Evolutionary conservation across 148 eudicot genomes (phyloP).

Genomic region (Rheum nobile): DNA sequence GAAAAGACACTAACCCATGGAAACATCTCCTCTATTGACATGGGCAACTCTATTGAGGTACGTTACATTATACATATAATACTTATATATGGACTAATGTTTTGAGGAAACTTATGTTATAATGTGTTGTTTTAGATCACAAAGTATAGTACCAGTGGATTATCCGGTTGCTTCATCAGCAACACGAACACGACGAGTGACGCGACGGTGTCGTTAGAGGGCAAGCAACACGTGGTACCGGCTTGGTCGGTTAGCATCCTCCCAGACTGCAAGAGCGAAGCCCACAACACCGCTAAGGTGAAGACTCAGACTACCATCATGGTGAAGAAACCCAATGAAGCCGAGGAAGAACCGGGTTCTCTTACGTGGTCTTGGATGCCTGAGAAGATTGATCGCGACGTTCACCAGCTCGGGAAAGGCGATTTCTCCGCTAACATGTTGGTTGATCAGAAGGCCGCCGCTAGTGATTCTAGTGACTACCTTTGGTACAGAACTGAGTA

Average conservation of each 20-base stretch:
- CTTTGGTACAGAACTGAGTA: constrained; percentile 64
- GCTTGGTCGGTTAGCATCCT: constrained; percentile 86
- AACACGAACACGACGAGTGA: constrained; percentile 8
- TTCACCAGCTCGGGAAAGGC: constrained; percentile 7
- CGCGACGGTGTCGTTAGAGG: constrained; percentile 36
- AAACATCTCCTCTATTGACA: not conserved
- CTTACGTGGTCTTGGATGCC: constrained; percentile 23
- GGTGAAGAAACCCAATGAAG: constrained; percentile 30
- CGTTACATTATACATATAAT: not conserved
- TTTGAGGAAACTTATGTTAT: not conserved
- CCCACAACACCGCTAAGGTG: constrained; percentile 69
- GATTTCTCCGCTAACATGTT: constrained; percentile 25
- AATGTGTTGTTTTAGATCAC: constrained; percentile 11
- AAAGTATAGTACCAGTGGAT: not conserved
- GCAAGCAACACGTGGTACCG: constrained; percentile 36
- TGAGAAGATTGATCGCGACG: constrained; percentile 21
- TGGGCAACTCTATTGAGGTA: not conserved
- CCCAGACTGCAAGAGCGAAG: constrained; percentile 45
- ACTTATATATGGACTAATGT: no score
- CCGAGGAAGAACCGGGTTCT: constrained; percentile 16
- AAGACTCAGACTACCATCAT: constrained; percentile 15
- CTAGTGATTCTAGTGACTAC: constrained; percentile 44
- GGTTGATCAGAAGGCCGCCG: constrained; percentile 58
- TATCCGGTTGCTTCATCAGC: constrained; percentile 12
- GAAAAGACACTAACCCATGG: constrained; percentile 20